Percentiles rank a stretch among this genome's conserved stretches.
These are phyloP conservation scores for Alternaria postmessia DNA, from an alignment of 2,329 filamentous ascomycete species.

Conservation along the genomic window DNA sequence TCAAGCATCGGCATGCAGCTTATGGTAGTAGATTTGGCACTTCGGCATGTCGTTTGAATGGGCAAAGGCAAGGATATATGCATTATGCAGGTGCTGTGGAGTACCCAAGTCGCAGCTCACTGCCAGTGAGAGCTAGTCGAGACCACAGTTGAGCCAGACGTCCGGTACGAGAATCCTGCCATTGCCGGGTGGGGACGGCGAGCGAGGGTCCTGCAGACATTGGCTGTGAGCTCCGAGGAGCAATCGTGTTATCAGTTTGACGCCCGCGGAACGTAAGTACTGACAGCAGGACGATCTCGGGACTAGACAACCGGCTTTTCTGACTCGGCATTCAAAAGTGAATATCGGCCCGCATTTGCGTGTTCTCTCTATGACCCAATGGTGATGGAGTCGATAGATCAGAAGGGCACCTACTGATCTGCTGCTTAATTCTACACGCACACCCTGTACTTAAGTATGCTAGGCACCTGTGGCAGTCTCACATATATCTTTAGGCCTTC, in stretches of 20 bases:
- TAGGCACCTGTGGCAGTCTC: background rate
- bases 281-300: background rate
- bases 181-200: background rate
- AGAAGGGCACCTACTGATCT: background rate
- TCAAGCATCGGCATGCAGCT: slow-evolving; percentile 6
- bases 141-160: background rate
- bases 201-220: background rate
- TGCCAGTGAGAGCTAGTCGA: background rate
- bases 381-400: background rate
- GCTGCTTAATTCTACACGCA: background rate
- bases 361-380: background rate
- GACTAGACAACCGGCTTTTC: background rate
- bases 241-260: background rate
- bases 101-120: background rate
- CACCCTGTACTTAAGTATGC: background rate
- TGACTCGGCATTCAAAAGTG: background rate
- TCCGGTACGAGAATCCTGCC: slow-evolving; percentile 1
- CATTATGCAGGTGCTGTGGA: slow-evolving; percentile 9
- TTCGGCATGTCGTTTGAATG: slow-evolving; percentile 7
- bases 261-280: slow-evolving; percentile 7
- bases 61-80: background rate
- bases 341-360: background rate
- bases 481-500: background rate
- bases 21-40: background rate
- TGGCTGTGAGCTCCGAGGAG: background rate